These are phyloP conservation scores for Trichoderma sp. DNA, from an alignment of 2,329 filamentous ascomycete genomes.

Conservation along the genomic window DNA sequence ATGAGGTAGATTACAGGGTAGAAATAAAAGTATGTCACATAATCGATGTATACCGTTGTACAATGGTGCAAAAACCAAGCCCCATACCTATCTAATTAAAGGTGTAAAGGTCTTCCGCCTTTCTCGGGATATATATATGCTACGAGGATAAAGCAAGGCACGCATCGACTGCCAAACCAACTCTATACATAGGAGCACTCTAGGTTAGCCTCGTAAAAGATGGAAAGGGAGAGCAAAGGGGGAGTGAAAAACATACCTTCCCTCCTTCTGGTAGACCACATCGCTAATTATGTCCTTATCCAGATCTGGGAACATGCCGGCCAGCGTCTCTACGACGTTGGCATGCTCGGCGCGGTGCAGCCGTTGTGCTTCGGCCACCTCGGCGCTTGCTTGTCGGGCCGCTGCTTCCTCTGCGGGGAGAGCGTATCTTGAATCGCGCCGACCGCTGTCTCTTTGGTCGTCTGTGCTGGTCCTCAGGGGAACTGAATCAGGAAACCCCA, in stretches of 20 bases:
- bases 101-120: neutral
- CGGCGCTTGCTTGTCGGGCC: constrained; percentile 84
- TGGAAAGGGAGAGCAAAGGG: no score
- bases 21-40: neutral
- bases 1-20: neutral
- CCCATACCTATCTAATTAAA: neutral
- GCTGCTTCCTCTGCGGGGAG: constrained; percentile 82
- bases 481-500: neutral
- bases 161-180: constrained; percentile 81
- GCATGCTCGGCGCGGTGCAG: constrained; percentile 82
- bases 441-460: constrained; percentile 24
- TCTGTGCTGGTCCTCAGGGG: neutral
- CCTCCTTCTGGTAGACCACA: constrained; percentile 93
- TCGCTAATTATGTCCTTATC: constrained; percentile 95
- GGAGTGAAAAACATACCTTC: constrained; percentile 62
- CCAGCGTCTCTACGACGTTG: constrained; percentile 88
- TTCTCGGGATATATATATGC: neutral
- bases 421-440: constrained; percentile 40
- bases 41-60: neutral
- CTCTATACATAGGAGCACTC: constrained; percentile 46
- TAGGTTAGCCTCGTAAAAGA: neutral
- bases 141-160: constrained; percentile 67
- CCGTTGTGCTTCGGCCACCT: constrained; percentile 80
- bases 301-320: constrained; percentile 94
- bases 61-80: neutral